phyloP scores from a whole-genome alignment of 116 monocot species.

The Phalaenopsis hybrid region DNA sequence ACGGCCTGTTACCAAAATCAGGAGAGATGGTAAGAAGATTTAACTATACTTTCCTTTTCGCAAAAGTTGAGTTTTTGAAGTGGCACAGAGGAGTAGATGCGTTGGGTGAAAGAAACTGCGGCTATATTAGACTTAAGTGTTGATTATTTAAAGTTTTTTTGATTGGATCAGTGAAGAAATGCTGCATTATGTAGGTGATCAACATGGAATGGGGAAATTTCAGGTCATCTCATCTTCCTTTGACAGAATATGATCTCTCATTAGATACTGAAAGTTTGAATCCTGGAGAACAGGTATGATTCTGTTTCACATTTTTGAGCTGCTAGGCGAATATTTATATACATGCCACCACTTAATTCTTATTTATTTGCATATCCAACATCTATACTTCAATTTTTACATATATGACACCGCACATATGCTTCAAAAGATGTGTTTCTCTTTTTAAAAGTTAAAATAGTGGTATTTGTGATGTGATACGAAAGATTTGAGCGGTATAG shows the following conservation, averaged over 20 bases:
- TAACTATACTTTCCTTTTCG: not conserved
- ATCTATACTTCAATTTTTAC: too few relatives aligned
- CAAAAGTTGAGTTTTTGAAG: not conserved
- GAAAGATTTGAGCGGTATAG: too few relatives aligned
- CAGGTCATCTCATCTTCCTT: constrained; percentile 55
- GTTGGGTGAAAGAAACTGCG: not conserved
- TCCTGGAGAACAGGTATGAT: constrained; percentile 63
- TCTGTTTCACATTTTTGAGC: not conserved
- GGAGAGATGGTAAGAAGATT: constrained; percentile 61
- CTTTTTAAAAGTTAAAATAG: too few relatives aligned
- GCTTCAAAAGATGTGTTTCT: too few relatives aligned
- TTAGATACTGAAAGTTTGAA: constrained; percentile 68
- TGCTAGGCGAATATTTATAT: not conserved
- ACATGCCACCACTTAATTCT: too few relatives aligned
- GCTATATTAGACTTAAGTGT: not conserved
- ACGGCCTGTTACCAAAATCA: constrained; percentile 55
- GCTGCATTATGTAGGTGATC: constrained; percentile 43
- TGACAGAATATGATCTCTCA: constrained; percentile 60
- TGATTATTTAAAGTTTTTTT: not conserved
- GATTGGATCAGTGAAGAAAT: not conserved
- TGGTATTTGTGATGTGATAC: too few relatives aligned
- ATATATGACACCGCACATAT: too few relatives aligned
- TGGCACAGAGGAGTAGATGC: not conserved
- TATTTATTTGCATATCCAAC: too few relatives aligned
- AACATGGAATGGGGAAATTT: constrained; percentile 93